These are phyloP conservation scores for Ganoderma lingzhi DNA, from an alignment of 1,284 basidiomycete species.

Conservation along the genomic window DNA sequence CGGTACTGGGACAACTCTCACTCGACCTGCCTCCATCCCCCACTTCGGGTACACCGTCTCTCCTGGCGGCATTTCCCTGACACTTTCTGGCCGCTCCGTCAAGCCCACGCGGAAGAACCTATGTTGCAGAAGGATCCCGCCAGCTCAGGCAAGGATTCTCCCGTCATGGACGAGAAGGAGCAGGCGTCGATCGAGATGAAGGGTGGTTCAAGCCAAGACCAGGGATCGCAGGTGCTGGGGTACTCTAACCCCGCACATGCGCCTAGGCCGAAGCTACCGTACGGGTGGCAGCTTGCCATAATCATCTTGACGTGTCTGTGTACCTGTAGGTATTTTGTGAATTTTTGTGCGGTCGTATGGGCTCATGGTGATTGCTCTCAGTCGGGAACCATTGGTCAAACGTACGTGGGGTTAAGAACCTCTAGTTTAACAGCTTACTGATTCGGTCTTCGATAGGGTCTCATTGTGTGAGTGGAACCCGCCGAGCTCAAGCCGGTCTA, in stretches of 20 bases:
- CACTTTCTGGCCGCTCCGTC: not conserved
- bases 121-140: constrained; percentile 28
- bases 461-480: constrained; percentile 46
- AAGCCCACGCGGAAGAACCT: not conserved
- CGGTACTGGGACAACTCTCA: constrained; percentile 8
- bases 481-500: not conserved
- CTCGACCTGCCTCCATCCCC: constrained; percentile 23
- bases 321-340: constrained; percentile 37
- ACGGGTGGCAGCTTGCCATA: constrained; percentile 41
- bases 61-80: not conserved
- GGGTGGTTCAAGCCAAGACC: constrained; percentile 26
- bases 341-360: not conserved
- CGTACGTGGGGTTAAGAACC: constrained; percentile 35
- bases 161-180: constrained; percentile 36
- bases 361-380: constrained; percentile 30
- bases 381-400: constrained; percentile 59
- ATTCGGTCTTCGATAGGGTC: constrained; percentile 40
- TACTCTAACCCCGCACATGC: constrained; percentile 16
- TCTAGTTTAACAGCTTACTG: not conserved
- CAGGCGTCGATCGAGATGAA: constrained; percentile 35
- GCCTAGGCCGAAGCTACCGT: constrained; percentile 36
- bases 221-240: constrained; percentile 22
- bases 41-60: not conserved
- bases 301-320: constrained; percentile 44
- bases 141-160: constrained; percentile 30